Conservation (phyloP, 768 basidiomycete genomes). For the Dentipellis sp. region DNA sequence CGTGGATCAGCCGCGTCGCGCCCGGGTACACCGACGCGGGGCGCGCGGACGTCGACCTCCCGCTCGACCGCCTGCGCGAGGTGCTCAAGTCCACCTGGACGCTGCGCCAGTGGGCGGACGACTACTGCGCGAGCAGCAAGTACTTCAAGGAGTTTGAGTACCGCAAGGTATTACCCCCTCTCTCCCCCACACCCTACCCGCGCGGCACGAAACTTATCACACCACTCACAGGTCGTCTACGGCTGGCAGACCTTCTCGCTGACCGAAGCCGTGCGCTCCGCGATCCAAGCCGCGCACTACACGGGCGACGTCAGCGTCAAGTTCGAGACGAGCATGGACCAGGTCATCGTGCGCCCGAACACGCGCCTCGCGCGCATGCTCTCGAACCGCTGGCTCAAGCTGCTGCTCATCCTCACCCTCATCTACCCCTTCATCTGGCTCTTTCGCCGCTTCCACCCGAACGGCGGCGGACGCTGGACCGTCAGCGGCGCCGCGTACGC, state of each 20-base stretch:
- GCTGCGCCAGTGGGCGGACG: slow-evolving; percentile 60
- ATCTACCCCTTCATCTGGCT: slow-evolving; percentile 81
- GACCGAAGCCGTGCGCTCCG: slow-evolving; percentile 25
- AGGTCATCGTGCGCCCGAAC: slow-evolving; percentile 58
- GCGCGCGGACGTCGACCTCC: neutral
- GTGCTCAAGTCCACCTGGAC: slow-evolving; percentile 17
- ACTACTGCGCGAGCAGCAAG: slow-evolving; percentile 65
- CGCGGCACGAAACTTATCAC: too few species aligned
- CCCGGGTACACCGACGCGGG: neutral
- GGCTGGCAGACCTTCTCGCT: slow-evolving; percentile 46
- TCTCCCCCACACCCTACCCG: neutral
- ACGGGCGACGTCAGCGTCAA: slow-evolving; percentile 37
- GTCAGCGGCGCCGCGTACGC: slow-evolving; percentile 72
- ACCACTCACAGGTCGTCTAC: slow-evolving; percentile 37
- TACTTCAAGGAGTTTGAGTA: slow-evolving; percentile 74
- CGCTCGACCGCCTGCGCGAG: neutral
- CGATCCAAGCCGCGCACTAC: slow-evolving; percentile 32
- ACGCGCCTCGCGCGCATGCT: slow-evolving; percentile 58
- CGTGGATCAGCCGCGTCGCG: slow-evolving; percentile 28
- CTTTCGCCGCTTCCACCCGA: slow-evolving; percentile 55
- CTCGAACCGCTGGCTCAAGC: slow-evolving; percentile 62
- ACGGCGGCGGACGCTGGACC: slow-evolving; percentile 67
- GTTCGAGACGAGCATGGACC: slow-evolving; percentile 36
- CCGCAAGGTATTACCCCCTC: slow-evolving; percentile 38
- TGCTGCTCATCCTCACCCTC: slow-evolving; percentile 57